Evolutionary conservation across 164 flowering plant species (phyloP).

Genomic region (Nymphaea thermarum): DNA sequence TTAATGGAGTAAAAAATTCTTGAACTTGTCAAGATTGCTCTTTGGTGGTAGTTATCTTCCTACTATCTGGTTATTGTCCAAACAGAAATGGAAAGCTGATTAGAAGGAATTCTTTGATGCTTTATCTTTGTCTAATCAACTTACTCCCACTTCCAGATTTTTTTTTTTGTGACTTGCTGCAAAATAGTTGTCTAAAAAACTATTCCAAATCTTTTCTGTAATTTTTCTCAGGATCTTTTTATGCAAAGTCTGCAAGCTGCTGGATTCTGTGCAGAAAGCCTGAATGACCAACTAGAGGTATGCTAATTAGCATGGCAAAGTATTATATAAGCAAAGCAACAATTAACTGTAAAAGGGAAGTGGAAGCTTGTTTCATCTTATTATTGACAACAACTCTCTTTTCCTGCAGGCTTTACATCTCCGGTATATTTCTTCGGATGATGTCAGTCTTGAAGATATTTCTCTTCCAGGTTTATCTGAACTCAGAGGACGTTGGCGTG

Average conservation of each 20-base stretch:
- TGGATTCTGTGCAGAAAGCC: slow-evolving; percentile 58
- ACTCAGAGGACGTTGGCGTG: slow-evolving; percentile 88
- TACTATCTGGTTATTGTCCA: no score
- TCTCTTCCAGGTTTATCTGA: slow-evolving; percentile 91
- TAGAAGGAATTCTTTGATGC: no score
- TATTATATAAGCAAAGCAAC: no score
- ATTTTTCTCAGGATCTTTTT: slow-evolving; percentile 65
- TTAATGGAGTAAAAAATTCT: no score
- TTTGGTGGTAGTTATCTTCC: no score
- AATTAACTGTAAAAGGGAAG: no score
- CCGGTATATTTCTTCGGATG: slow-evolving; percentile 45
- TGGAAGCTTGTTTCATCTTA: no score
- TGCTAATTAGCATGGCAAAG: not conserved
- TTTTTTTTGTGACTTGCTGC: not conserved
- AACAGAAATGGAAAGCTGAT: no score
- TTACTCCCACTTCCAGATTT: not conserved
- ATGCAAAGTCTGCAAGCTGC: slow-evolving; percentile 75
- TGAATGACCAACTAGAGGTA: slow-evolving; percentile 75
- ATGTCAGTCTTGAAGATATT: slow-evolving; percentile 73
- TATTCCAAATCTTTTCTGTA: not conserved
- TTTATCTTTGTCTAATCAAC: no score
- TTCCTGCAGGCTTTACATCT: slow-evolving; percentile 48
- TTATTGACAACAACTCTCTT: not conserved
- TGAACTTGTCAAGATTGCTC: no score
- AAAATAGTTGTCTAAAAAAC: no score